Conservation (phyloP, 768 basidiomycete species). For the Crassisporium funariophilum region DNA sequence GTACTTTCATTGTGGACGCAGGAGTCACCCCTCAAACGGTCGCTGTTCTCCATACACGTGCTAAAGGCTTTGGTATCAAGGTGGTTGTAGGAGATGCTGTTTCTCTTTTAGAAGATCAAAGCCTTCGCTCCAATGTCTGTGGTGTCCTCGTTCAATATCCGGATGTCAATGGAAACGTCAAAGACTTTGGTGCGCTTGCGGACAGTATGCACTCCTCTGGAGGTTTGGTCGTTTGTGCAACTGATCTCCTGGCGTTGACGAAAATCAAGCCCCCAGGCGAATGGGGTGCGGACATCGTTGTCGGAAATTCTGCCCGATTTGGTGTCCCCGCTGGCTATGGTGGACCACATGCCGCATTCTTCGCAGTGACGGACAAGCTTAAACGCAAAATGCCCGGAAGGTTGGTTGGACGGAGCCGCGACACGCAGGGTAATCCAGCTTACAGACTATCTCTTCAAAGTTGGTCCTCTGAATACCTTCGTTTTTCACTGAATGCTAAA, state of each 20-base stretch:
- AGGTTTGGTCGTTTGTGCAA: constrained; percentile 85
- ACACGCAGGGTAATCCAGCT: constrained; percentile 80
- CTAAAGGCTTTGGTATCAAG: constrained; percentile 91
- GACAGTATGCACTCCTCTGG: constrained; percentile 69
- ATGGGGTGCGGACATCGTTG: constrained; percentile 96
- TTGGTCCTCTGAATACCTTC: constrained; percentile 39
- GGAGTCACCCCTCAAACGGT: constrained; percentile 88
- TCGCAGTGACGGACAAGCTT: constrained; percentile 86
- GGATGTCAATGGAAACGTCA: constrained; percentile 82
- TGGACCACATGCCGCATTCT: constrained; percentile 97
- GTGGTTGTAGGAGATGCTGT: constrained; percentile 68
- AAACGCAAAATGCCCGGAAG: constrained; percentile 99
- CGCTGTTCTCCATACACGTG: constrained; percentile 86
- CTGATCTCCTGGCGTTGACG: constrained; percentile 91
- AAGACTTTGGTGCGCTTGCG: constrained; percentile 69
- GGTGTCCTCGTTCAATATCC: constrained; percentile 95
- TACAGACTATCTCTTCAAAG: constrained; percentile 95
- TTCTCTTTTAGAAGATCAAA: constrained; percentile 51
- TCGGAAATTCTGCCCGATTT: constrained; percentile 95
- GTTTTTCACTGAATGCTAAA: neutral
- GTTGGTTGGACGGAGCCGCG: constrained; percentile 88
- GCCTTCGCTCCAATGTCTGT: constrained; percentile 64
- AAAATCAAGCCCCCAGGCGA: constrained; percentile 95
- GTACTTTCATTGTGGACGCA: constrained; percentile 82
- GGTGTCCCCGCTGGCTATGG: constrained; percentile 98